Evolutionary conservation across 768 basidiomycete species (phyloP), one percentile per base, ranked within the genome.

Genomic region (Collybiopsis confluens): DNA sequence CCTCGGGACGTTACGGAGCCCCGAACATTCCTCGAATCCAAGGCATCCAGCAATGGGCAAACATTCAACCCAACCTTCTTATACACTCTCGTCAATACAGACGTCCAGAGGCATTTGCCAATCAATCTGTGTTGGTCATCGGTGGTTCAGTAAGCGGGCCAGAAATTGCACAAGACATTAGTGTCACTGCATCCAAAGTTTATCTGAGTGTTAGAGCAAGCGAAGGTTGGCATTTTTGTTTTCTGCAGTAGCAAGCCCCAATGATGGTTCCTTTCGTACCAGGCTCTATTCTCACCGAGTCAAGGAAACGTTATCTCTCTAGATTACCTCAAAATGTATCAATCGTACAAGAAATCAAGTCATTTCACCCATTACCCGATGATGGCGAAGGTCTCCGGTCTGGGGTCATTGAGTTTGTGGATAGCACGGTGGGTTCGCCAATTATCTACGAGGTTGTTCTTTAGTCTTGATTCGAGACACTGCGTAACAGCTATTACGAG

Each of bases 61-160:
- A 61, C 4, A 59, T 56, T 5, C 76, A 71, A 61, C 71, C 76
- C 0, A 59, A 60, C 0, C 54, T 59, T 3, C 55, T 78, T 23
- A 56, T 58, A 9, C 77, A 78, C 56, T 72, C 75, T 8, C 61
- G 76, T 27, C 70, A 73, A 37, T 79, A 78, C 56, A 65, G 74
- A 4, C 60, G 60, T 45, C 76, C 77, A 0, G 68, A 75, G 23
- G 30, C 54, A 1, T 72, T 67, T 38, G 27, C 51, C 13, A 68
- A 70, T 44, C 60, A 77, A 54, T 76, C 70, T 1, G 70, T 76
- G 0, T 65, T 78, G 1, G 64, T 78, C 47, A 62, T 79, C 35
- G 76, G 77, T n/a, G 70, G 69, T 13, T 66, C 67, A 9, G 72
- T 73, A 37, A 45, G 72, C 61, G 6, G n/a, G 16, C 37, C 50